phyloP scores from a whole-genome alignment of 1,284 basidiomycete genomes.

The Phaffia rhodozyma region DNA sequence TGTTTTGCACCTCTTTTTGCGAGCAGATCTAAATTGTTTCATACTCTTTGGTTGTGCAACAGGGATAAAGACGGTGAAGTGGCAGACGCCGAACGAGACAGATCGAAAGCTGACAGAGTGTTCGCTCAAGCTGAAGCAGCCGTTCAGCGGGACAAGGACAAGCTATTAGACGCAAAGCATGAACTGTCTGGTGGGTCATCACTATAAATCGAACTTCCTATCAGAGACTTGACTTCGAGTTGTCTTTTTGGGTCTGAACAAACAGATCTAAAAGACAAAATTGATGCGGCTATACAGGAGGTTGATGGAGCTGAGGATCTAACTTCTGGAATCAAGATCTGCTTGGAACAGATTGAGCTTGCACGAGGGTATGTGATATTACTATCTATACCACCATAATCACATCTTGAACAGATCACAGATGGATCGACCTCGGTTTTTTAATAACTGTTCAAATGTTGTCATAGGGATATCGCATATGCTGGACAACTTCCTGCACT shows the following conservation, averaged over 20 bases:
- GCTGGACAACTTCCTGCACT: slow-evolving; percentile 25
- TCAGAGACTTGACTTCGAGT: background rate
- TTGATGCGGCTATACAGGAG: slow-evolving; percentile 13
- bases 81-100: slow-evolving; percentile 44
- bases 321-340: background rate
- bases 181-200: slow-evolving; percentile 49
- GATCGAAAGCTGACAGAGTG: slow-evolving; percentile 43
- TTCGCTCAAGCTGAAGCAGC: slow-evolving; percentile 53
- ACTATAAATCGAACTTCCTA: background rate
- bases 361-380: background rate
- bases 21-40: background rate
- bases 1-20: background rate
- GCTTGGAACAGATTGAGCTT: background rate
- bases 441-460: slow-evolving; percentile 24
- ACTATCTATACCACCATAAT: no score
- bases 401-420: no score
- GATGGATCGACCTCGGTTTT: background rate
- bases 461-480: slow-evolving; percentile 1
- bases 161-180: slow-evolving; percentile 50
- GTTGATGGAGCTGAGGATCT: slow-evolving; percentile 17
- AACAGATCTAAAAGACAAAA: no score
- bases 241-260: background rate
- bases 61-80: slow-evolving; percentile 59
- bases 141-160: slow-evolving; percentile 46
- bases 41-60: slow-evolving; percentile 5